Conservation (phyloP, 2,329 filamentous ascomycete species). For the Aspergillus arachidicola region DNA sequence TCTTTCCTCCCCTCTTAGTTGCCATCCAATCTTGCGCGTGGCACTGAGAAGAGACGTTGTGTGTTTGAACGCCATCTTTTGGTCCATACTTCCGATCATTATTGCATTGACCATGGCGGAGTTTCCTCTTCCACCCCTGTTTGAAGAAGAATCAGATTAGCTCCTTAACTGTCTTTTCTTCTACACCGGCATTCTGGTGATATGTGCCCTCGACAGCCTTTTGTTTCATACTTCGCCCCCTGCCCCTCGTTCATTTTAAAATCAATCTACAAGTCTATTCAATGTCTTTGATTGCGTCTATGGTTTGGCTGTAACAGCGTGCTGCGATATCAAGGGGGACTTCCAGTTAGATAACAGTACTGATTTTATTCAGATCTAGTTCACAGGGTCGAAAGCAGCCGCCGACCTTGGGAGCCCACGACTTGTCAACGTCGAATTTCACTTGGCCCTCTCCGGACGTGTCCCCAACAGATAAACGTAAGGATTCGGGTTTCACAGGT, state of each 20-base stretch:
- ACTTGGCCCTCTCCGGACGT: slow-evolving; percentile 39
- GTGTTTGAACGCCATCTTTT: not conserved
- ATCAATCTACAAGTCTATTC: too few species aligned
- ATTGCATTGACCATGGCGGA: not conserved
- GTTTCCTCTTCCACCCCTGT: not conserved
- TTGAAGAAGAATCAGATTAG: not conserved
- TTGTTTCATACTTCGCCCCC: not conserved
- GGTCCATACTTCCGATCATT: not conserved
- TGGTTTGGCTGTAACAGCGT: not conserved
- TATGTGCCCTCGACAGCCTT: not conserved
- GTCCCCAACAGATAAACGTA: slow-evolving; percentile 42
- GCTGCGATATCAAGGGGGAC: not conserved
- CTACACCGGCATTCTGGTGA: not conserved
- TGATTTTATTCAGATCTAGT: slow-evolving; percentile 26
- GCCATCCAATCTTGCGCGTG: not conserved
- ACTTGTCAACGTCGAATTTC: slow-evolving; percentile 36
- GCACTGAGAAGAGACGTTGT: not conserved
- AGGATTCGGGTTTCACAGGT: slow-evolving; percentile 33
- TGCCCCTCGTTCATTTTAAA: not conserved
- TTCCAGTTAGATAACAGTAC: not conserved
- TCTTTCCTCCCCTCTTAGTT: not conserved
- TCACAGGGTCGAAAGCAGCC: slow-evolving; percentile 23
- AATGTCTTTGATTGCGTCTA: not conserved
- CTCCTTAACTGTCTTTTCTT: not conserved
- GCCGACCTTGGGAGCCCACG: slow-evolving; percentile 20